Conservation (phyloP, 2,329 filamentous ascomycete genomes). For the Diaporthe velutina region DNA sequence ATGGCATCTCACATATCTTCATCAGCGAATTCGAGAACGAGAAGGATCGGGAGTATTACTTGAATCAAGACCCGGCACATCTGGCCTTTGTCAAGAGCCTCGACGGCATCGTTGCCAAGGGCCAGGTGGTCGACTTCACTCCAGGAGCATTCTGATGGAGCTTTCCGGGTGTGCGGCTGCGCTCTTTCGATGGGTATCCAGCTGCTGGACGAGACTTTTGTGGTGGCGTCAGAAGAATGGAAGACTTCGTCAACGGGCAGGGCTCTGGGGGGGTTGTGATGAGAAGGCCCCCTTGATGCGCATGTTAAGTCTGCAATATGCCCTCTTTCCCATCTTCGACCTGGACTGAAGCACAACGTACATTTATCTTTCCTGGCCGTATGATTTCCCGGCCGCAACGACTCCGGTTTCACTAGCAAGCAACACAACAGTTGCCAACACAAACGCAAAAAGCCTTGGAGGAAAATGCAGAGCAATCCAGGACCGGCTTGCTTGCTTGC, state of each 20-base stretch:
- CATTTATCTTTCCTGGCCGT: neutral
- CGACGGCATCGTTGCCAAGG: conserved; percentile 62
- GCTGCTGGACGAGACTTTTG: too few relatives aligned
- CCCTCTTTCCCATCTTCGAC: too few relatives aligned
- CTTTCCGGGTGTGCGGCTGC: neutral
- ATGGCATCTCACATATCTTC: conserved; percentile 77
- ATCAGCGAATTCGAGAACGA: conserved; percentile 74
- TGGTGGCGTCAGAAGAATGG: neutral
- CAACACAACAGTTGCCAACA: neutral
- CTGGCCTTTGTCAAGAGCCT: conserved; percentile 68
- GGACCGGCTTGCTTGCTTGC: too few relatives aligned
- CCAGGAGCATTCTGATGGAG: conserved; percentile 55
- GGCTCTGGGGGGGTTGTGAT: neutral
- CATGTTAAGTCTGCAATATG: neutral
- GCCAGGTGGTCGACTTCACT: conserved; percentile 72
- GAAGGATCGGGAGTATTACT: conserved; percentile 77
- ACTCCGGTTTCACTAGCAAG: neutral
- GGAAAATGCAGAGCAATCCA: too few relatives aligned
- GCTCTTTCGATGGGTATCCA: neutral
- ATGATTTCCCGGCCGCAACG: neutral
- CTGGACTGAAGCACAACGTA: neutral
- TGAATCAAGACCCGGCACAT: conserved; percentile 74
- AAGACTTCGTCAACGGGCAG: neutral
- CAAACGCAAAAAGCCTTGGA: too few relatives aligned
- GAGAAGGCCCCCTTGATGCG: neutral